Conservation (phyloP, 1,139 yeast species). For the Kodamaea arcana region DNA sequence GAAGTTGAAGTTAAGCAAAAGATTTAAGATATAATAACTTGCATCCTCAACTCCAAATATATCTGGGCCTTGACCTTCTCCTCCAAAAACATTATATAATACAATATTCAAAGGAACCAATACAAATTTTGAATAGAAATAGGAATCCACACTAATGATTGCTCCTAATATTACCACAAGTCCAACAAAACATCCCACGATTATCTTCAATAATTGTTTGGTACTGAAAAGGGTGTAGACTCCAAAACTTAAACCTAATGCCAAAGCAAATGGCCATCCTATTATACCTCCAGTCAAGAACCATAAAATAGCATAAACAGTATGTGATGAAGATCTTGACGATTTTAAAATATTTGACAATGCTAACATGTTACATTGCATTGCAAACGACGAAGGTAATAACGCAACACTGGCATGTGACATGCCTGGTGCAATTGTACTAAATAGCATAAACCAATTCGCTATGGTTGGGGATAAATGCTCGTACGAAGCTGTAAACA, state of each 20-base stretch:
- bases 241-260: conserved; percentile 59
- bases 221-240: conserved; percentile 20
- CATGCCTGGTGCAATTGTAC: conserved; percentile 58
- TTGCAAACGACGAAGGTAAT: conserved; percentile 82
- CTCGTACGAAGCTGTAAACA: conserved; percentile 42
- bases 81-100: conserved; percentile 73
- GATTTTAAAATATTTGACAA: conserved; percentile 33
- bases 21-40: conserved; percentile 64
- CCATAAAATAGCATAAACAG: conserved; percentile 42
- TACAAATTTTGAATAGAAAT: conserved; percentile 57
- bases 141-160: conserved; percentile 53
- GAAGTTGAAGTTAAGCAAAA: conserved; percentile 69
- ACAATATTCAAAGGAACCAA: conserved; percentile 83
- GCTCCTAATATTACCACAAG: conserved; percentile 24
- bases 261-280: conserved; percentile 91
- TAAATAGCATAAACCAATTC: conserved; percentile 53
- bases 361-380: conserved; percentile 62
- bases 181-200: conserved; percentile 15
- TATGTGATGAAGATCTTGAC: conserved; percentile 5
- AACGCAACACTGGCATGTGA: conserved; percentile 82
- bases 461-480: conserved; percentile 39
- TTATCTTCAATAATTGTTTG: conserved; percentile 11
- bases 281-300: conserved; percentile 65
- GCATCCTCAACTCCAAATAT: conserved; percentile 90
- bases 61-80: conserved; percentile 77